phyloP scores from a whole-genome alignment of 441 rosid species.

The Mallotus repandus region DNA sequence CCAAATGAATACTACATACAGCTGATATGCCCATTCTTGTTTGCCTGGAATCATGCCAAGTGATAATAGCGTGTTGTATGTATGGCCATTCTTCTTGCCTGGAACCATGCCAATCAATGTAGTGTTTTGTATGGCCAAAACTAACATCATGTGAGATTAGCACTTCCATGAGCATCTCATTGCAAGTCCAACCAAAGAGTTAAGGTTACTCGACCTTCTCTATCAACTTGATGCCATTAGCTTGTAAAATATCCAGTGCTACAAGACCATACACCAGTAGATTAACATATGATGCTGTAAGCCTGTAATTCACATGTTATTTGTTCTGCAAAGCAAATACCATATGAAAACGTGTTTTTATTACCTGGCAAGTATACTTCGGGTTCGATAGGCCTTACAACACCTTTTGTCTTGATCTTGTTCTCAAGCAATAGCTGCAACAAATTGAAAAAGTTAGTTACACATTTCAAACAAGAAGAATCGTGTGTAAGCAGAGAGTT shows the following conservation, averaged over 20 bases:
- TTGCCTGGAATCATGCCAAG: neutral
- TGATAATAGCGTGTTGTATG: too few relatives aligned
- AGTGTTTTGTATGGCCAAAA: too few relatives aligned
- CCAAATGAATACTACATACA: neutral
- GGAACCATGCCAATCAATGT: too few relatives aligned
- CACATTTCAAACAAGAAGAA: neutral
- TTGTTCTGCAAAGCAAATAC: neutral
- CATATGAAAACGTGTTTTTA: neutral
- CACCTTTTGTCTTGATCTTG: conserved; percentile 79
- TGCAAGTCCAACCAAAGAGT: neutral
- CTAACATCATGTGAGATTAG: neutral
- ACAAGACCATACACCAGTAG: conserved; percentile 29
- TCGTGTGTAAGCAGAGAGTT: neutral
- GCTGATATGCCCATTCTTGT: neutral
- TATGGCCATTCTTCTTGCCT: too few relatives aligned
- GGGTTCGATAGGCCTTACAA: conserved; percentile 74
- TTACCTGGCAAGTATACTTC: conserved; percentile 91
- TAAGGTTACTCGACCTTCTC: conserved; percentile 53
- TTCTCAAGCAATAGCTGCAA: conserved; percentile 70
- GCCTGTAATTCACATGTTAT: neutral
- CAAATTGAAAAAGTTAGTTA: neutral
- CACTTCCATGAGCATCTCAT: neutral
- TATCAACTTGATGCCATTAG: conserved; percentile 65
- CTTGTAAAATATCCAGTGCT: conserved; percentile 82
- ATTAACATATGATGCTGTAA: neutral